These are phyloP conservation scores for Lachnellula suecica DNA, from an alignment of 2,329 filamentous ascomycete genomes.

Conservation along the genomic window DNA sequence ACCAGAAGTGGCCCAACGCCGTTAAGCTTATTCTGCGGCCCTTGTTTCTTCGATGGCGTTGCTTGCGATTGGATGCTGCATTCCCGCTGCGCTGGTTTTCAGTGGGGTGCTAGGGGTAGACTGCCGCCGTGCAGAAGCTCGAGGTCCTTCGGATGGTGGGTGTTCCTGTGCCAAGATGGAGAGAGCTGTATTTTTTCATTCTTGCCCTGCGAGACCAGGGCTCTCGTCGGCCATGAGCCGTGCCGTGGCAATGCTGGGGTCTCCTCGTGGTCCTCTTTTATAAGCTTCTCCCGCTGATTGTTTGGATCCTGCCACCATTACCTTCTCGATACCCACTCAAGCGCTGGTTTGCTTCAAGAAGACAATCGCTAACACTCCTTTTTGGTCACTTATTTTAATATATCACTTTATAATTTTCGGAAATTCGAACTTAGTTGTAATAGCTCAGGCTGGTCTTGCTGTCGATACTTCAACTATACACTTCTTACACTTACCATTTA, in stretches of 20 bases:
- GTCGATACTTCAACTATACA: slow-evolving; percentile 10
- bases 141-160: slow-evolving; percentile 23
- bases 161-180: slow-evolving; percentile 20
- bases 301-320: slow-evolving; percentile 10
- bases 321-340: slow-evolving; percentile 24
- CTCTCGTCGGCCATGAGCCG: slow-evolving; percentile 22
- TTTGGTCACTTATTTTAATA: slow-evolving; percentile 15
- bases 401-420: too few relatives aligned
- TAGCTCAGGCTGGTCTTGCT: slow-evolving; percentile 33
- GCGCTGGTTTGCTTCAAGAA: slow-evolving; percentile 35
- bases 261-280: slow-evolving; percentile 14
- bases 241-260: slow-evolving; percentile 22
- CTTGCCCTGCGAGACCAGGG: slow-evolving; percentile 4
- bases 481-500: neutral
- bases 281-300: slow-evolving; percentile 16
- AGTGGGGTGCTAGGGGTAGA: too few relatives aligned
- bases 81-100: too few relatives aligned
- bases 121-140: too few relatives aligned
- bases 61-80: too few relatives aligned
- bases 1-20: slow-evolving; percentile 1
- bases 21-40: neutral
- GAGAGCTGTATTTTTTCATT: slow-evolving; percentile 17
- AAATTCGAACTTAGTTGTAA: slow-evolving; percentile 26
- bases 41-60: neutral
- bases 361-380: slow-evolving; percentile 29